Evolutionary conservation across 140 eudicot genomes (phyloP), one percentile per base, ranked within the genome.

Genomic region (Erigeron philadelphicus): DNA sequence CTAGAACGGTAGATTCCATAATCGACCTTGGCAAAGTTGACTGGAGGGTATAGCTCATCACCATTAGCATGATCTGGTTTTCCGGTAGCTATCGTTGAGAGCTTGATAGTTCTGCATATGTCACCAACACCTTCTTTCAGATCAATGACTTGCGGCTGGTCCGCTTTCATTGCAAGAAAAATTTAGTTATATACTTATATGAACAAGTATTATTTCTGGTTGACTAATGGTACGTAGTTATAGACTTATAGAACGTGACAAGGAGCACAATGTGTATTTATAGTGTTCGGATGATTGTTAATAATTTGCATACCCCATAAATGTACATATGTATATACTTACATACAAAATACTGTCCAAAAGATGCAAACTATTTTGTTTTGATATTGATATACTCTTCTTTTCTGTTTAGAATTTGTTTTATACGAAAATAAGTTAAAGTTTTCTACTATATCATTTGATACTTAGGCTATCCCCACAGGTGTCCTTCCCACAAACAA

Each of bases 11-110:
- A 91, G 65, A 91, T 80, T 67, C 96, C 97, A 40, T 82, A 66
- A 61, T 88, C 97, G 43, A 91, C 97, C 93, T 81, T 77, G 11
- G 96, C 78, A 72, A 91, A 91, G 83, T 91, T 91, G 53, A 91
- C 73, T 17, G 97, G 95, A 60, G 97, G 97, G 50, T 72, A 76
- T 19, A 80, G 75, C 58, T 66, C 82, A n/a, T 83, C 88, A 46
- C 58, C 77, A n/a, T 50, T 74, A 12, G 43, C 15, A 70, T 21
- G 25, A 21, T 68, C 82, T 1, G 44, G 7, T 38, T 67, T 67
- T 42, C 65, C 79, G 63, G 54, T 45, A 52, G 70, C 11, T 64
- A 64, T 70, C 46, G 77, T 8, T 46, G 82, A 41, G 68, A 84
- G 76, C 41, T 83, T 81, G 42, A 25, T 25, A 13, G 44, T 59